A percentile compares a stretch with the other conserved stretches of the same genome.
phyloP scores from a whole-genome alignment of 257 asterid genomes.

The Coffea eugenioides region DNA sequence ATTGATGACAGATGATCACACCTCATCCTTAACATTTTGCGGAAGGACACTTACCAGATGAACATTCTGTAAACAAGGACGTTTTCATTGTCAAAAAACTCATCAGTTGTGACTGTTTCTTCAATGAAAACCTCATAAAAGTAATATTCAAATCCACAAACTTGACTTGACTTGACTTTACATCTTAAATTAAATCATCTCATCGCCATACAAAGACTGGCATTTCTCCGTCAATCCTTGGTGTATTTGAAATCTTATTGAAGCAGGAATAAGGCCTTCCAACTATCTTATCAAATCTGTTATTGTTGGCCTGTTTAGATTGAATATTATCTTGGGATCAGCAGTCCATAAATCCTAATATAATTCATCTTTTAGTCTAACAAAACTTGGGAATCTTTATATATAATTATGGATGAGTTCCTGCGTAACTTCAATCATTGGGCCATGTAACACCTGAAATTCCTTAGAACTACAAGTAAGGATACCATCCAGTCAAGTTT shows the following conservation, averaged over 20 bases:
- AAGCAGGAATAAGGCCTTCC: neutral
- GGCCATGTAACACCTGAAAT: neutral
- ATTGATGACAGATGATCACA: slow-evolving; percentile 43
- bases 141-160: neutral
- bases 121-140: no score
- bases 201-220: neutral
- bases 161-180: neutral
- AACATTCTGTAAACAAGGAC: neutral
- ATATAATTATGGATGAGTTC: neutral
- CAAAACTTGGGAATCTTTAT: neutral
- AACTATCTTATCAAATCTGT: neutral
- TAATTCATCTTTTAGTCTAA: neutral
- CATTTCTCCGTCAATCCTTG: neutral
- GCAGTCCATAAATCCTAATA: neutral
- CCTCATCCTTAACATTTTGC: slow-evolving; percentile 19
- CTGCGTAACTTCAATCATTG: neutral
- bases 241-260: neutral
- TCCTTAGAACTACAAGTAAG: no score
- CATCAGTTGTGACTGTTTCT: neutral
- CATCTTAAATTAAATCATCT: neutral
- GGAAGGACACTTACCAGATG: neutral
- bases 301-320: neutral
- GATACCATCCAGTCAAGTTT: no score
- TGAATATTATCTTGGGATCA: neutral
- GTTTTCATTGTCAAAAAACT: neutral